Evolutionary conservation across 1,284 basidiomycete species (phyloP).

Genomic region (Athelia sp.): DNA sequence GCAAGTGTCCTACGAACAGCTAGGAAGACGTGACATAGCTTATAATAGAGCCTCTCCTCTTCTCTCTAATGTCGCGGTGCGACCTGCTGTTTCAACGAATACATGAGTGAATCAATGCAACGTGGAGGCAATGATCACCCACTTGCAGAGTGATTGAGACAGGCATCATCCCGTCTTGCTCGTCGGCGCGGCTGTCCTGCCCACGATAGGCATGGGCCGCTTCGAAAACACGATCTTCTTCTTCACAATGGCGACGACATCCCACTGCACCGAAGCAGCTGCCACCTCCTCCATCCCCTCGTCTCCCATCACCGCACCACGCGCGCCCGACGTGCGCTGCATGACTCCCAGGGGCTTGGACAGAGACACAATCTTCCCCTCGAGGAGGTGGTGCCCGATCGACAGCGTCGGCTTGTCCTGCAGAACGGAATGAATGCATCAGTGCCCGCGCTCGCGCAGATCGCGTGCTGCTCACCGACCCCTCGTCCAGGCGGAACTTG

Average conservation of each 20-base stretch:
- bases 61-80: no score
- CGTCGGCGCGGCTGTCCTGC: neutral
- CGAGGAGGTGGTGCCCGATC: constrained; percentile 86
- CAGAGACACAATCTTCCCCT: constrained; percentile 78
- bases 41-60: no score
- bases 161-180: neutral
- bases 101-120: no score
- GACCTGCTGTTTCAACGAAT: no score
- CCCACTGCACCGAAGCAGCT: constrained; percentile 33
- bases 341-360: constrained; percentile 77
- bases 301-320: constrained; percentile 4
- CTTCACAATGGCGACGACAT: constrained; percentile 58
- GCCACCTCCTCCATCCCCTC: constrained; percentile 25
- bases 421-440: neutral
- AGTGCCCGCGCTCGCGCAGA: constrained; percentile 6
- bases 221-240: constrained; percentile 77
- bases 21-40: no score
- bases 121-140: no score
- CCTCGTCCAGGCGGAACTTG: constrained; percentile 48
- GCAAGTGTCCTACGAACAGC: no score
- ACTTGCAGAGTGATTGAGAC: neutral
- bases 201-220: constrained; percentile 64
- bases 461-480: constrained; percentile 29
- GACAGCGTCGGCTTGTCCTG: constrained; percentile 76
- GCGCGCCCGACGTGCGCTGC: constrained; percentile 24